phyloP scores from a whole-genome alignment of 805 yeast species.

The Monosporozyma unispora region DNA sequence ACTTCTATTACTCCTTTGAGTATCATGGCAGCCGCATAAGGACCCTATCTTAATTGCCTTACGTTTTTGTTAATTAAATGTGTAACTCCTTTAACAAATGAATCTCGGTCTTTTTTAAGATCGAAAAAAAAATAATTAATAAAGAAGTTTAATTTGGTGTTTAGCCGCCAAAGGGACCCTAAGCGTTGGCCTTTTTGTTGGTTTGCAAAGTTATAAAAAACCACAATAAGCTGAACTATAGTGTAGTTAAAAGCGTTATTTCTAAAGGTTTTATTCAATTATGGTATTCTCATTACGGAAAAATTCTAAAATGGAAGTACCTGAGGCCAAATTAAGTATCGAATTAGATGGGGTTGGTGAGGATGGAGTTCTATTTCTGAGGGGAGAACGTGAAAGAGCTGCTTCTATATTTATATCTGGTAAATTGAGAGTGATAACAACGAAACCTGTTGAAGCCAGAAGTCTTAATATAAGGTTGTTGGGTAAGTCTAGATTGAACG shows the following conservation, averaged over 20 bases:
- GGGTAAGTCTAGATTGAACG: conserved; percentile 57
- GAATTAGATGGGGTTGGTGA: conserved; percentile 60
- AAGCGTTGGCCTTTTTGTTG: too few species aligned
- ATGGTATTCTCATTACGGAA: conserved; percentile 11
- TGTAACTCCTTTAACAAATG: background rate
- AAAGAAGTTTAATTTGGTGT: background rate
- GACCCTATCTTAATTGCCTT: background rate
- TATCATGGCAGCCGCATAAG: background rate
- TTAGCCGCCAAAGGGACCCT: conserved; percentile 1
- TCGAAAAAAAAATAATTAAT: background rate
- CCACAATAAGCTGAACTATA: too few species aligned
- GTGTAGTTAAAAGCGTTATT: too few species aligned
- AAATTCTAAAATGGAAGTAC: conserved; percentile 20
- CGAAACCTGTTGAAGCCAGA: conserved; percentile 65
- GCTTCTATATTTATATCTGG: conserved; percentile 71
- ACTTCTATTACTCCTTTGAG: background rate
- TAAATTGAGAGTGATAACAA: conserved; percentile 61
- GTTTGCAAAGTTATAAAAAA: too few species aligned
- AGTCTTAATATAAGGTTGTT: conserved; percentile 54
- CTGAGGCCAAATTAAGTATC: conserved; percentile 36
- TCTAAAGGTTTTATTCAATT: background rate
- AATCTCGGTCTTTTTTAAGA: background rate
- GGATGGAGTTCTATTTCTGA: conserved; percentile 62
- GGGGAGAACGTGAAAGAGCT: conserved; percentile 73
- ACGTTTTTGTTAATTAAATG: background rate